Conservation (phyloP, 495 filamentous ascomycete species). For the Xylaria palmicola region DNA sequence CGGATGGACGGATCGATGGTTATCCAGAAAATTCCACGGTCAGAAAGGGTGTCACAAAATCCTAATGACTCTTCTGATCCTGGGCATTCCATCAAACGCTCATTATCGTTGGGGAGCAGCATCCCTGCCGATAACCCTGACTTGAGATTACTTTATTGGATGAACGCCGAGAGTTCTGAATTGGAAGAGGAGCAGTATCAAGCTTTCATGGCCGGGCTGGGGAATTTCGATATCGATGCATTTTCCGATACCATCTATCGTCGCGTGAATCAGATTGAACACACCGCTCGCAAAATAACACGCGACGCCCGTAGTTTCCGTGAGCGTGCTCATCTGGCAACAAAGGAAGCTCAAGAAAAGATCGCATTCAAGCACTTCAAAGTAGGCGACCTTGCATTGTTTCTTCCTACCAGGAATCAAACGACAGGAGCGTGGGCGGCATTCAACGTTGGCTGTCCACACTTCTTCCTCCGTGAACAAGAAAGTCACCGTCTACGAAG, state of each 20-base stretch:
- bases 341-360: conserved; percentile 90
- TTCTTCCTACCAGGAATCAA: conserved; percentile 92
- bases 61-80: conserved; percentile 59
- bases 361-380: conserved; percentile 97
- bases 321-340: conserved; percentile 79
- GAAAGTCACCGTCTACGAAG: conserved; percentile 78
- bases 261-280: conserved; percentile 84
- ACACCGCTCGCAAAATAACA: conserved; percentile 84
- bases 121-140: conserved; percentile 52
- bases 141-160: conserved; percentile 72
- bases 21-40: conserved; percentile 72
- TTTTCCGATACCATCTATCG: conserved; percentile 81
- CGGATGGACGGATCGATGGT: conserved; percentile 70
- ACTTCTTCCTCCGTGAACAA: conserved; percentile 95
- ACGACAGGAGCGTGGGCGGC: conserved; percentile 94
- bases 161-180: conserved; percentile 62
- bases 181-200: conserved; percentile 69
- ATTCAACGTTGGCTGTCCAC: conserved; percentile 94
- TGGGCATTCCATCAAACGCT: conserved; percentile 59
- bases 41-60: conserved; percentile 53
- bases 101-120: conserved; percentile 41
- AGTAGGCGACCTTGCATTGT: conserved; percentile 91
- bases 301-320: conserved; percentile 83
- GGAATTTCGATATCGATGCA: conserved; percentile 74
- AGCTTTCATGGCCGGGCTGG: conserved; percentile 65